phyloP scores from a whole-genome alignment of 352 stramenopile species.

The Phytophthora melonis region DNA sequence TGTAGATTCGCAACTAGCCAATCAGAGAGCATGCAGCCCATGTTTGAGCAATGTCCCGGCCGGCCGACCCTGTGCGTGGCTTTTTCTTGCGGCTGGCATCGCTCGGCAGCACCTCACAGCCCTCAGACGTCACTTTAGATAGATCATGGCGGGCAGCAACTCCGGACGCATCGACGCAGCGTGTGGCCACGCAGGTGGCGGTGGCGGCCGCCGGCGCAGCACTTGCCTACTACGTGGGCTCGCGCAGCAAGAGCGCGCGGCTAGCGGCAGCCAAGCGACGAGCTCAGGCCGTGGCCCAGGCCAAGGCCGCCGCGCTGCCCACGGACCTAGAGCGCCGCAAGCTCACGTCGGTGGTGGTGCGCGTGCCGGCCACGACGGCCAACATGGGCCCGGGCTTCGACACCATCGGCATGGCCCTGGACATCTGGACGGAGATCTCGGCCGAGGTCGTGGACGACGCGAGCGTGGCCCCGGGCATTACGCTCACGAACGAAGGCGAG shows the following conservation, averaged over 20 bases:
- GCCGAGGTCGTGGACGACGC: constrained; percentile 83
- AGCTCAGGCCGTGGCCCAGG: constrained; percentile 25
- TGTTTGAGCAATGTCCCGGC: no score
- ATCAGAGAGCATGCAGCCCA: no score
- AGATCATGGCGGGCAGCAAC: constrained; percentile 30
- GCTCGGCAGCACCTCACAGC: no score
- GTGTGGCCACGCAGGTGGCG: constrained; percentile 63
- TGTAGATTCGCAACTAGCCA: no score
- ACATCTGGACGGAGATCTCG: constrained; percentile 99
- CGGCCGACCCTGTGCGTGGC: no score
- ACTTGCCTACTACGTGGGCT: constrained; percentile 71
- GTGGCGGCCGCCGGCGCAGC: constrained; percentile 61
- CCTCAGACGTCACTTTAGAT: not conserved
- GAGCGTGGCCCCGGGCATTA: constrained; percentile 79
- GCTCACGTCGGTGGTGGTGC: constrained; percentile 95
- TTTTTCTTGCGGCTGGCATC: no score
- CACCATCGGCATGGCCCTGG: constrained; percentile 98
- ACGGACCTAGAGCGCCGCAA: constrained; percentile 52
- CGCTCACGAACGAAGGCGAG: constrained; percentile 97
- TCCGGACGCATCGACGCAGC: constrained; percentile 36
- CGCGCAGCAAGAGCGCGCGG: constrained; percentile 54
- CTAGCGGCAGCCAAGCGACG: constrained; percentile 32
- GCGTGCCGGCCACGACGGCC: constrained; percentile 97
- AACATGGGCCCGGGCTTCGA: constrained; percentile 99
- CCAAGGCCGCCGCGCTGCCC: constrained; percentile 32